Evolutionary conservation across 1,284 basidiomycete species (phyloP).

Genomic region (Volvariella surrecta): DNA sequence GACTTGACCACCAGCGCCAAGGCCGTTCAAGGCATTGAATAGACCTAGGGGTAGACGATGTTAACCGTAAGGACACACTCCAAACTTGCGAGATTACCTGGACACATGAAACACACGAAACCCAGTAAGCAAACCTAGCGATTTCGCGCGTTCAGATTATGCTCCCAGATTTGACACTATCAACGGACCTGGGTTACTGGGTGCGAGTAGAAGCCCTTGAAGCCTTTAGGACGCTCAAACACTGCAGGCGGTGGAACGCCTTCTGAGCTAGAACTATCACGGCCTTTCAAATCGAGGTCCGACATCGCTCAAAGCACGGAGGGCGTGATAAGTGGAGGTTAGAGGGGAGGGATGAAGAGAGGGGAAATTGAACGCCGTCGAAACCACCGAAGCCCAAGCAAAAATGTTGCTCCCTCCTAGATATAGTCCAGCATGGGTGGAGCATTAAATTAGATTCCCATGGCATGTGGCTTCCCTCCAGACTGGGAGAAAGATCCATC

Average conservation of each 20-base stretch:
- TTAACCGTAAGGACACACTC: neutral
- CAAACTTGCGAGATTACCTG: constrained; percentile 26
- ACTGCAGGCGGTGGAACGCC: constrained; percentile 14
- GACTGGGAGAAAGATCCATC: no score
- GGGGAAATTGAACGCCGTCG: no score
- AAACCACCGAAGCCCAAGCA: no score
- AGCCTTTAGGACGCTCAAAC: constrained; percentile 27
- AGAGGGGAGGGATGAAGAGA: neutral
- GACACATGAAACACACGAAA: constrained; percentile 62
- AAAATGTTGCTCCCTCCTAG: no score
- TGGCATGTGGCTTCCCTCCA: neutral
- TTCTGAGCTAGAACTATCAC: constrained; percentile 16
- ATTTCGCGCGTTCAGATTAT: constrained; percentile 10
- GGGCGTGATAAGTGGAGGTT: neutral
- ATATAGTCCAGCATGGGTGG: neutral
- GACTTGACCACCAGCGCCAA: constrained; percentile 66
- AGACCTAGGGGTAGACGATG: constrained; percentile 23
- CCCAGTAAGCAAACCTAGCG: constrained; percentile 48
- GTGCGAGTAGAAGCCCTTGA: constrained; percentile 35
- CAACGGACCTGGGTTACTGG: constrained; percentile 36
- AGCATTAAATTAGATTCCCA: constrained; percentile 2
- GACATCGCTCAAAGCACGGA: constrained; percentile 10
- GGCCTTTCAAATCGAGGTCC: constrained; percentile 16
- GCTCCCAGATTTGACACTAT: constrained; percentile 9
- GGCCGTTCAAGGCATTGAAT: constrained; percentile 50